Percentiles rank a stretch among this genome's conserved stretches.
Evolutionary conservation across 2,329 filamentous ascomycete species (phyloP).

Genomic region (Colletotrichum acutatum): DNA sequence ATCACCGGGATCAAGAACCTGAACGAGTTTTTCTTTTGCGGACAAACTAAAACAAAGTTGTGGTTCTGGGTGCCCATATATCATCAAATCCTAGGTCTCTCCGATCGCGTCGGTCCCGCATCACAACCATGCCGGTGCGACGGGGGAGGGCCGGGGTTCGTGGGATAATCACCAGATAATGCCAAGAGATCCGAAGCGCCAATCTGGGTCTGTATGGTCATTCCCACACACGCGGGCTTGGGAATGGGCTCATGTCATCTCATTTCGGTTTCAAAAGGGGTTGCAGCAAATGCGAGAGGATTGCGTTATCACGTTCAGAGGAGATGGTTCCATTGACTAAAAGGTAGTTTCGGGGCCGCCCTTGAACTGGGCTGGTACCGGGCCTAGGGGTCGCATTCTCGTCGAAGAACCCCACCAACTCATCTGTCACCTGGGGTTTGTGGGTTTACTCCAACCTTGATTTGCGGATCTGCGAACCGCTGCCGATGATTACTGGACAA

Average conservation of each 20-base stretch:
- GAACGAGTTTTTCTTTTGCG: not conserved
- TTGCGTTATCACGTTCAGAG: not conserved
- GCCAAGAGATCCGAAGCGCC: constrained; percentile 24
- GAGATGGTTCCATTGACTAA: constrained; percentile 8
- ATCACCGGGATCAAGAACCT: constrained; percentile 28
- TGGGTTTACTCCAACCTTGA: not conserved
- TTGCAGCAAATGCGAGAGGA: not conserved
- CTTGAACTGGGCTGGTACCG: constrained; percentile 23
- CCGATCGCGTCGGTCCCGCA: not conserved
- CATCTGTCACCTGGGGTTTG: not conserved
- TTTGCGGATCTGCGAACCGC: constrained; percentile 29
- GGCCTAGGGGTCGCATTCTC: not conserved
- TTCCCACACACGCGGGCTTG: constrained; percentile 22
- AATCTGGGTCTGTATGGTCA: constrained; percentile 22
- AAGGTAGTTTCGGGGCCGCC: constrained; percentile 21
- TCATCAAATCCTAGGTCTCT: not conserved
- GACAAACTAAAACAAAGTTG: not conserved
- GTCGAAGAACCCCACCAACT: not conserved
- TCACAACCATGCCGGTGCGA: not conserved
- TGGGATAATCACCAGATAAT: not conserved
- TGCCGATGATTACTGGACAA: not conserved
- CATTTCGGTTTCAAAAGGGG: constrained; percentile 31
- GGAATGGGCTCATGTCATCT: constrained; percentile 34
- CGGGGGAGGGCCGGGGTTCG: not conserved
- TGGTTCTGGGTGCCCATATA: constrained; percentile 2